Evolutionary conservation across 2,329 filamentous ascomycete species (phyloP), one percentile per base, ranked within the genome.

Genomic region (Trichoderma semiorbis): DNA sequence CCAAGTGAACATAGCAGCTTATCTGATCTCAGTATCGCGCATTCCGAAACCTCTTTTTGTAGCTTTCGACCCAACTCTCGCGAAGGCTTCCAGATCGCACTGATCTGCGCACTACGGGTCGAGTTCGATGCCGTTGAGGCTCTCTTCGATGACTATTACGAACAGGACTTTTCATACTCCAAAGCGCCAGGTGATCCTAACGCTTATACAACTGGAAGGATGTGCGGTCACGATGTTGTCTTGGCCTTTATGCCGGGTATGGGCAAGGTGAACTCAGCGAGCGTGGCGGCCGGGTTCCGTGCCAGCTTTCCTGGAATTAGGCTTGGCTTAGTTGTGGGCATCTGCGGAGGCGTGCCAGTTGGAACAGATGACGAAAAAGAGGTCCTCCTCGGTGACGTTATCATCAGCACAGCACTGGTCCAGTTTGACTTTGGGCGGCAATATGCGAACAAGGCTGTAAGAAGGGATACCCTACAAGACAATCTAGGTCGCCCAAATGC

Each of bases 401-500:
- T 80, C 30, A 76, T 80, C 34, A 77, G 78, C 39, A 72, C 73
- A 5, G 74, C 73, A 0, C 50, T 81, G 2, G 36, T 79, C n/a
- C 77, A 81, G 39, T 78, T 76, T 53, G 79, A 80, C 60, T 74
- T 78, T 69, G 79, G 78, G 1, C 74, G 77, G 24, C 77, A 72
- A 63, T 72, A 73, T 2, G 72, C 75, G 0, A 69, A 74, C 11
- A 30, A 69, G 1, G 77, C 78, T 32, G 43, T 76, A 34, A 72
- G 67, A 5, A 78, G 77, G 61, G 71, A 76, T n/a, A 76, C 74
- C 0, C 34, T 76, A 3, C 21, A 73, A 0, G 77, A 79, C 30
- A 73, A 61, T 0, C 50, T 78, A 0, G 72, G 74, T 0, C 72
- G 78, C 10, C 73, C 75, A 0, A 77, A 74, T 14, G 5, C 24